Conservation (phyloP, 2,329 filamentous ascomycete species). For the Hypoxylon sp. region DNA sequence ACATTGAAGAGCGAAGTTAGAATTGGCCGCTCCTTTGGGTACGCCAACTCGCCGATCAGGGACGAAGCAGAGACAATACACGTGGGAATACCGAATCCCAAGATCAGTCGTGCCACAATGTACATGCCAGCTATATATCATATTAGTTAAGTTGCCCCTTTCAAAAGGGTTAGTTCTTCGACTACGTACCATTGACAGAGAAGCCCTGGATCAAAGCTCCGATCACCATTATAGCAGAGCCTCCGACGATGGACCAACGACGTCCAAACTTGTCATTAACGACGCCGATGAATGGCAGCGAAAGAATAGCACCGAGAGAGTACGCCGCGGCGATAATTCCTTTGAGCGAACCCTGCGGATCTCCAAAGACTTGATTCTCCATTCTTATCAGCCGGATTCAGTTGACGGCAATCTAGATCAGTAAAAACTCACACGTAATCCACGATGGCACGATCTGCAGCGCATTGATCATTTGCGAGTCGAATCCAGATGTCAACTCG, state of each 20-base stretch:
- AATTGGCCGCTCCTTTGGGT: slow-evolving; percentile 70
- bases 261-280: slow-evolving; percentile 67
- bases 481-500: slow-evolving; percentile 62
- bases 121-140: slow-evolving; percentile 62
- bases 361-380: slow-evolving; percentile 52
- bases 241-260: slow-evolving; percentile 67
- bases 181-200: slow-evolving; percentile 56
- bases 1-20: slow-evolving; percentile 71
- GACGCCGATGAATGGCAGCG: slow-evolving; percentile 67
- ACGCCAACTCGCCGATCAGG: slow-evolving; percentile 69
- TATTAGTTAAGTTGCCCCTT: background rate
- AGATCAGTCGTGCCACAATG: slow-evolving; percentile 68
- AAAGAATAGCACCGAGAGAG: slow-evolving; percentile 68
- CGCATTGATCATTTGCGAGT: slow-evolving; percentile 60
- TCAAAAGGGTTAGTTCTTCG: background rate
- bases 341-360: slow-evolving; percentile 58
- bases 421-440: slow-evolving; percentile 50
- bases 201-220: slow-evolving; percentile 68
- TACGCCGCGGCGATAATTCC: slow-evolving; percentile 70
- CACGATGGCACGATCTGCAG: slow-evolving; percentile 56
- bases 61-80: slow-evolving; percentile 70
- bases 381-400: slow-evolving; percentile 12
- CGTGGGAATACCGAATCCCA: slow-evolving; percentile 70
- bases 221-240: slow-evolving; percentile 64
- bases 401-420: background rate